Percentiles rank a stretch among this genome's conserved stretches.
phyloP scores from a whole-genome alignment of 1,284 basidiomycete genomes.

The Bondarzewia mesenterica region DNA sequence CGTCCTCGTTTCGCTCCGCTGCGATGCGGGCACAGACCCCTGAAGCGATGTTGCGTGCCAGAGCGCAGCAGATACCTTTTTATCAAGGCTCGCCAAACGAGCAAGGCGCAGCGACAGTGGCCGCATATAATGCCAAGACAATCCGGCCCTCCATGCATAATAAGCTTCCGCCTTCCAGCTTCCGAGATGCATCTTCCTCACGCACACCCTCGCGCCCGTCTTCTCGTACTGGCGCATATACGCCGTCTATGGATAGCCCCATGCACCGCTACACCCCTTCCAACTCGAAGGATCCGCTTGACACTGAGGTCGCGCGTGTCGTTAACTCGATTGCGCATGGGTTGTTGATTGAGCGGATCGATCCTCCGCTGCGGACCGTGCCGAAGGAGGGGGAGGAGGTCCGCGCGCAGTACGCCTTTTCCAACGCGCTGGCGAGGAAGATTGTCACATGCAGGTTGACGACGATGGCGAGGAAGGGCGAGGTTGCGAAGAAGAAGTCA shows the following conservation, averaged over 20 bases:
- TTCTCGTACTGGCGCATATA: constrained; percentile 54
- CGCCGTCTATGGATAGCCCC: constrained; percentile 31
- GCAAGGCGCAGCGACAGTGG: constrained; percentile 11
- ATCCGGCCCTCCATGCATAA: constrained; percentile 19
- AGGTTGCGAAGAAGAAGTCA: constrained; percentile 67
- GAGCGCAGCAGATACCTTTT: constrained; percentile 46
- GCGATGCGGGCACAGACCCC: constrained; percentile 60
- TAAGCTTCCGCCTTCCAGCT: constrained; percentile 68
- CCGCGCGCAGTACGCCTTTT: constrained; percentile 76
- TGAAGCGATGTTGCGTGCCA: constrained; percentile 49
- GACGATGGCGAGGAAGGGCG: constrained; percentile 51
- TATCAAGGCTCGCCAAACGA: constrained; percentile 27
- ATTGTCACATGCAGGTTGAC: constrained; percentile 76
- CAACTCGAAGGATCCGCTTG: constrained; percentile 73
- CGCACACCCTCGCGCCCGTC: constrained; percentile 57
- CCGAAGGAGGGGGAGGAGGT: constrained; percentile 74
- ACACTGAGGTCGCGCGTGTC: constrained; percentile 67
- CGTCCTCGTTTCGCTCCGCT: constrained; percentile 32
- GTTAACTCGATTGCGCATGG: constrained; percentile 73
- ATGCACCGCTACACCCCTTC: constrained; percentile 59
- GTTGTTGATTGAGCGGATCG: constrained; percentile 70
- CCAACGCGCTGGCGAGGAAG: constrained; percentile 62
- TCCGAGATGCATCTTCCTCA: constrained; percentile 43
- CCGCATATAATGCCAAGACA: constrained; percentile 33
- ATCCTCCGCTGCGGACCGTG: constrained; percentile 57